Percentiles rank a stretch among this genome's conserved stretches.
phyloP scores from a whole-genome alignment of 108 stramenopile genomes.

The Conticribra weissflogii region DNA sequence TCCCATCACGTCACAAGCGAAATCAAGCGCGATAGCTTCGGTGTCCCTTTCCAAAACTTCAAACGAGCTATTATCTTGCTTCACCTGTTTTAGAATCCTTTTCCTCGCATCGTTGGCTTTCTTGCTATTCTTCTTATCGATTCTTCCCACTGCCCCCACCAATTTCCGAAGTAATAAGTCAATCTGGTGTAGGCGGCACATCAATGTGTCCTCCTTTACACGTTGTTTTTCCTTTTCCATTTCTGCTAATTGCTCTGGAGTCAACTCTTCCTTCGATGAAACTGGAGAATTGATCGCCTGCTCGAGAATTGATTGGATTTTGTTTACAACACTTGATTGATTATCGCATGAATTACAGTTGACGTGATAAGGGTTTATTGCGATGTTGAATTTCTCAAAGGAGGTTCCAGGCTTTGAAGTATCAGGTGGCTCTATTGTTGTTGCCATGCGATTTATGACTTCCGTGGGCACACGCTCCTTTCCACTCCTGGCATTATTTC shows the following conservation, averaged over 20 bases:
- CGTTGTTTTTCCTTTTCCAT: constrained; percentile 14
- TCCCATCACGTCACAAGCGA: not conserved
- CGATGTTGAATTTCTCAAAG: constrained; percentile 41
- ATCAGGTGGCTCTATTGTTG: constrained; percentile 65
- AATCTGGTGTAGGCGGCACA: constrained; percentile 47
- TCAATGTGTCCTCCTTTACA: constrained; percentile 41
- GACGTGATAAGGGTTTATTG: constrained; percentile 25
- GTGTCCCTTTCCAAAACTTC: constrained; percentile 1
- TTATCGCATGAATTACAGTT: not conserved
- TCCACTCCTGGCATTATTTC: constrained; percentile 54
- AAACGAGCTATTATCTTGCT: not conserved
- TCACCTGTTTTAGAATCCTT: constrained; percentile 33
- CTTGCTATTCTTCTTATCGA: constrained; percentile 50
- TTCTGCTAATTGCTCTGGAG: constrained; percentile 34
- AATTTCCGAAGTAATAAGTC: constrained; percentile 57
- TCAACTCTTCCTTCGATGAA: constrained; percentile 37
- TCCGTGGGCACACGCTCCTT: constrained; percentile 51
- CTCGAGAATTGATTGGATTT: constrained; percentile 28
- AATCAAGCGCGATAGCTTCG: not conserved
- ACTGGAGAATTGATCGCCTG: constrained; percentile 35
- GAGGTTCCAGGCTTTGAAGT: constrained; percentile 37
- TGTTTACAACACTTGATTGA: too few species aligned
- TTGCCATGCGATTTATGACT: constrained; percentile 60
- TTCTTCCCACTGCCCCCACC: constrained; percentile 56
- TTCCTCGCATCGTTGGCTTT: constrained; percentile 62